Evolutionary conservation across 2,329 filamentous ascomycete species (phyloP).

Genomic region (Alternaria sp.): DNA sequence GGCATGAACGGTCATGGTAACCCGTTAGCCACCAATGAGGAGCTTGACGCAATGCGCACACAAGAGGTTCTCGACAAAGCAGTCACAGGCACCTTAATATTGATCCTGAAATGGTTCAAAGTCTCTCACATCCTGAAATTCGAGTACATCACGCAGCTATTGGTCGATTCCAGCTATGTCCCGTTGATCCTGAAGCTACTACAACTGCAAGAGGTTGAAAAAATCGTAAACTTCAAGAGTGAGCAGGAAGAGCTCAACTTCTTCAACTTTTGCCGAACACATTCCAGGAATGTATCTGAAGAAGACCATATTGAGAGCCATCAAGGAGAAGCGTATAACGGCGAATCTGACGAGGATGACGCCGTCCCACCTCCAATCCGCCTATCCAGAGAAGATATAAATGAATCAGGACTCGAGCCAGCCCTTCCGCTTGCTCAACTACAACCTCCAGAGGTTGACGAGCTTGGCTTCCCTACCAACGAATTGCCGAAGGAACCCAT

Average conservation of each 20-base stretch:
- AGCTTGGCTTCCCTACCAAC: slow-evolving; percentile 81
- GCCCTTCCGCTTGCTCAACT: slow-evolving; percentile 36
- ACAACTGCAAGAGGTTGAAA: slow-evolving; percentile 92
- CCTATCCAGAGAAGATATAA: slow-evolving; percentile 59
- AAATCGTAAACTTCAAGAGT: slow-evolving; percentile 84
- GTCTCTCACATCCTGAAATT: slow-evolving; percentile 94
- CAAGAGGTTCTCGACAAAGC: slow-evolving; percentile 92
- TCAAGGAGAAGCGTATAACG: slow-evolving; percentile 29
- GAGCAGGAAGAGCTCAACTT: slow-evolving; percentile 87
- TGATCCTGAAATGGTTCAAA: slow-evolving; percentile 97
- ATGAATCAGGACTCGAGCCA: slow-evolving; percentile 37
- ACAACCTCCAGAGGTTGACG: slow-evolving; percentile 73
- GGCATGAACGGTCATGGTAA: slow-evolving; percentile 43
- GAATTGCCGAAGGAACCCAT: slow-evolving; percentile 78
- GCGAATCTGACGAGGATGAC: slow-evolving; percentile 64
- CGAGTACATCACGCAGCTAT: slow-evolving; percentile 91
- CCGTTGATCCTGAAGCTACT: slow-evolving; percentile 92
- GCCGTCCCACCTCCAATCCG: slow-evolving; percentile 83
- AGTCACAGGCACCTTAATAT: slow-evolving; percentile 84
- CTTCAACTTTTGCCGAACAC: slow-evolving; percentile 85
- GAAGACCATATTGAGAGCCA: slow-evolving; percentile 32
- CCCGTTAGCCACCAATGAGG: slow-evolving; percentile 63
- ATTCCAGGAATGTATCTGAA: slow-evolving; percentile 67
- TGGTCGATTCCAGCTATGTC: slow-evolving; percentile 94
- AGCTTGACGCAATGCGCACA: slow-evolving; percentile 80